Conservation (phyloP, 805 yeast genomes). For the Candida odintsovae region DNA sequence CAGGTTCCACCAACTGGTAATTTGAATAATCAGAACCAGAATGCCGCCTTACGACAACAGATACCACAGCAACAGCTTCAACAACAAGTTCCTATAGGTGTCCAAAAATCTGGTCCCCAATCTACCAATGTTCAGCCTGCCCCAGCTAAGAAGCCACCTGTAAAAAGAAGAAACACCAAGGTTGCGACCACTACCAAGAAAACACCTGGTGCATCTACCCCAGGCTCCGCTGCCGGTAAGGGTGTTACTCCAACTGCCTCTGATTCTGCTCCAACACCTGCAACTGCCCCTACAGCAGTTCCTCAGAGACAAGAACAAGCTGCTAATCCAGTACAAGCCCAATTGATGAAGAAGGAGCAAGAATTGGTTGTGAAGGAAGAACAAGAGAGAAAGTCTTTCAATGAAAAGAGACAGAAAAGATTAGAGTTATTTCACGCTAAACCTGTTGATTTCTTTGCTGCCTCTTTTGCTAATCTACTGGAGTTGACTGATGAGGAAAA, state of each 20-base stretch:
- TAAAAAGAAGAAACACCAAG: conserved; percentile 9
- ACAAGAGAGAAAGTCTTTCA: conserved; percentile 8
- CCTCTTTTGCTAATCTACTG: conserved; percentile 21
- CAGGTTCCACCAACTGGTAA: conserved; percentile 6
- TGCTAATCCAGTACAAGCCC: conserved; percentile 9
- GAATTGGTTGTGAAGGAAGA: conserved; percentile 19
- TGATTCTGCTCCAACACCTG: conserved; percentile 5
- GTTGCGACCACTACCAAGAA: conserved; percentile 12
- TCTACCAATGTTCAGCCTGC: neutral
- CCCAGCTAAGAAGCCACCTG: conserved; percentile 9
- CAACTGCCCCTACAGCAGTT: conserved; percentile 1
- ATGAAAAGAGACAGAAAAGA: conserved; percentile 19
- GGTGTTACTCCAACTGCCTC: conserved; percentile 4
- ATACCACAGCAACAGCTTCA: conserved; percentile 2
- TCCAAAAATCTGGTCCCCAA: conserved; percentile 1
- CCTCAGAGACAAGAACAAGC: neutral
- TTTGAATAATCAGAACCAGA: conserved; percentile 1
- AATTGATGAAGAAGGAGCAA: conserved; percentile 21
- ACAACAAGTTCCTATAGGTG: neutral
- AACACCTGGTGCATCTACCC: conserved; percentile 10
- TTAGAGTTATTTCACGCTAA: conserved; percentile 14
- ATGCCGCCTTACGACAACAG: neutral
- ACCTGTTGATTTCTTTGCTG: conserved; percentile 22
- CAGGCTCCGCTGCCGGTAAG: conserved; percentile 9
- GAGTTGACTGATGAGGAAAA: conserved; percentile 23